A percentile compares a stretch with the other conserved stretches of the same genome.
Conservation (phyloP, 305 asterid genomes). For the Fraxinus velutina region DNA sequence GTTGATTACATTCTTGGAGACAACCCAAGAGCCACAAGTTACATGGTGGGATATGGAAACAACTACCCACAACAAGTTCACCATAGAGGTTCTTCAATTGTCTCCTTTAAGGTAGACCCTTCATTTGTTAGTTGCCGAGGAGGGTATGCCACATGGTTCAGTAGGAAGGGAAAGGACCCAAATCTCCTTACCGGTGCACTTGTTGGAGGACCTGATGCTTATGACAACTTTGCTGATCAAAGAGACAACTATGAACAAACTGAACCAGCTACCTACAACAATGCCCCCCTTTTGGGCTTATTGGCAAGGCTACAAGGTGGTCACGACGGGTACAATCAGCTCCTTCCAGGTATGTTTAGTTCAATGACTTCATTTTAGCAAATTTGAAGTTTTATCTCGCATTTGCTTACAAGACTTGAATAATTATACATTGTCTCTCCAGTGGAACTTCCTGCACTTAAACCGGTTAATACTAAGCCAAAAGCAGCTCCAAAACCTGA, state of each 20-base stretch:
- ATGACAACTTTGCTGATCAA: constrained; percentile 90
- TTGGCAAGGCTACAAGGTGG: constrained; percentile 81
- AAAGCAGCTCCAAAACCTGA: constrained; percentile 42
- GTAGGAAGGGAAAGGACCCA: constrained; percentile 74
- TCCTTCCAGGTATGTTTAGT: constrained; percentile 61
- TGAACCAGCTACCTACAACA: constrained; percentile 97
- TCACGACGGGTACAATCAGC: constrained; percentile 71
- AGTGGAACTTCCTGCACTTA: constrained; percentile 56
- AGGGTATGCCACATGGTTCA: constrained; percentile 91
- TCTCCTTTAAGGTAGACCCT: constrained; percentile 68
- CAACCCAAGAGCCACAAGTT: constrained; percentile 96
- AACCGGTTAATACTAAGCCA: constrained; percentile 42
- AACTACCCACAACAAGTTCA: constrained; percentile 85
- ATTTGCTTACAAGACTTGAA: background rate
- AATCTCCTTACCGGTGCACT: constrained; percentile 86
- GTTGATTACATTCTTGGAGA: constrained; percentile 97
- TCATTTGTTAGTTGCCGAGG: constrained; percentile 82
- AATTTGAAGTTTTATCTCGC: background rate
- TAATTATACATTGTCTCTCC: constrained; percentile 16
- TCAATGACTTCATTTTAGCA: background rate
- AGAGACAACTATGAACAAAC: constrained; percentile 94
- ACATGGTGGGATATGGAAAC: constrained; percentile 98
- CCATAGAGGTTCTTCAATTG: constrained; percentile 92
- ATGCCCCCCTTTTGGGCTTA: constrained; percentile 80
- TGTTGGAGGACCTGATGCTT: constrained; percentile 98